These are phyloP conservation scores for Cordia subcordata DNA, from an alignment of 257 asterid species.

Conservation along the genomic window DNA sequence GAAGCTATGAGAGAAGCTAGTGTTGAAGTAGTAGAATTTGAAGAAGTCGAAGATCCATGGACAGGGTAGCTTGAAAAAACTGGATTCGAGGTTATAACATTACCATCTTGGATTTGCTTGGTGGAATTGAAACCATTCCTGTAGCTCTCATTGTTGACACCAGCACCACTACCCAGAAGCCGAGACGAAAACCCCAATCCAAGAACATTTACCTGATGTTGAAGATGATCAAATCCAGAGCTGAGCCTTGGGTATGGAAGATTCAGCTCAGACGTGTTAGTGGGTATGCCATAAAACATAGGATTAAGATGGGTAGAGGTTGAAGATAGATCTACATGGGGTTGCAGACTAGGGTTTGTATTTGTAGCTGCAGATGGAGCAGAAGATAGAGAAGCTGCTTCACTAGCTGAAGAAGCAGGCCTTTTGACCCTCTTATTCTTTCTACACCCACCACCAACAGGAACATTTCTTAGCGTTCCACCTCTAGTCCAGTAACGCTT, in stretches of 20 bases:
- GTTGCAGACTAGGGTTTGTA: slow-evolving; percentile 26
- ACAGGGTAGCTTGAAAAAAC: slow-evolving; percentile 26
- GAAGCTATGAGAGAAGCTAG: slow-evolving; percentile 43
- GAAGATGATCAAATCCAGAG: slow-evolving; percentile 14
- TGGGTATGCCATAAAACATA: slow-evolving; percentile 31
- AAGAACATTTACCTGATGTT: slow-evolving; percentile 20
- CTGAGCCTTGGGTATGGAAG: slow-evolving; percentile 17
- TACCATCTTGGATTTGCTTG: slow-evolving; percentile 29
- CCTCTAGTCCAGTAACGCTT: slow-evolving; percentile 56
- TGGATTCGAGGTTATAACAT: slow-evolving; percentile 15
- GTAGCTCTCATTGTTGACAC: slow-evolving; percentile 1
- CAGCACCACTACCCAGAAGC: slow-evolving; percentile 11
- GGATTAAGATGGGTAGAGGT: slow-evolving; percentile 22
- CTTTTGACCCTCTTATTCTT: slow-evolving; percentile 37
- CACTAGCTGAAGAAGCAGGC: slow-evolving; percentile 7
- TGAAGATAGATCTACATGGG: slow-evolving; percentile 28
- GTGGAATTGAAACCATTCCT: slow-evolving; percentile 17
- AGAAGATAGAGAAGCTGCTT: slow-evolving; percentile 14
- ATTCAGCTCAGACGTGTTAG: slow-evolving; percentile 20
- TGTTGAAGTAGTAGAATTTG: slow-evolving; percentile 24
- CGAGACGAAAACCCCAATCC: slow-evolving; percentile 39
- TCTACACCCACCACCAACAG: slow-evolving; percentile 50
- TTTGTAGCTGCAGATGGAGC: slow-evolving; percentile 5
- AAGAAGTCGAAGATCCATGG: slow-evolving; percentile 23
- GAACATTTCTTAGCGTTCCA: slow-evolving; percentile 46